phyloP scores from a whole-genome alignment of 306 rosid genomes.

The Trichosanthes cucumerina region DNA sequence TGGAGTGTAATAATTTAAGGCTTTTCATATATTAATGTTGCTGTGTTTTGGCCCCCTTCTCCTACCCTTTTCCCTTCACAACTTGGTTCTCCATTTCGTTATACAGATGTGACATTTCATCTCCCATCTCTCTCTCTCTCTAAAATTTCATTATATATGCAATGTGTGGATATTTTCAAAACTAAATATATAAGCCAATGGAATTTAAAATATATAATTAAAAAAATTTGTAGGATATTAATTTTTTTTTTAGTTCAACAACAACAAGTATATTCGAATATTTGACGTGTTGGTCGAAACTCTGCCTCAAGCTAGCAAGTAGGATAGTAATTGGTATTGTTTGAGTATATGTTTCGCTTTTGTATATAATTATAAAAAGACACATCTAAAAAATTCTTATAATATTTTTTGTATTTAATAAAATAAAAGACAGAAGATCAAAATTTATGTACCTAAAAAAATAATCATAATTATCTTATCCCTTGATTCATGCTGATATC shows the following conservation, averaged over 20 bases:
- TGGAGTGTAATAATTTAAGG: background rate
- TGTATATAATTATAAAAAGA: background rate
- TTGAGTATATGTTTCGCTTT: no score
- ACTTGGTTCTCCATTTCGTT: background rate
- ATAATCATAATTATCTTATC: background rate
- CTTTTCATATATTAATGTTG: background rate
- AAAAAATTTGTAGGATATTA: background rate
- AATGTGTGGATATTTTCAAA: background rate
- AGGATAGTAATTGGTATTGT: no score
- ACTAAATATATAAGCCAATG: background rate
- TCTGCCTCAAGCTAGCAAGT: no score
- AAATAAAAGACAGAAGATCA: no score
- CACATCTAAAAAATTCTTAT: background rate
- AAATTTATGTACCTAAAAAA: no score
- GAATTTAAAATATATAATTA: background rate
- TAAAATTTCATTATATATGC: background rate
- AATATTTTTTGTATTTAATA: no score
- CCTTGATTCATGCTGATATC: background rate
- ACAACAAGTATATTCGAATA: no score
- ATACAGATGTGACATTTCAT: slow-evolving; percentile 5
- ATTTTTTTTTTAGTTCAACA: no score
- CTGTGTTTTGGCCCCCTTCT: background rate
- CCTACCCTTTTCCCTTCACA: background rate
- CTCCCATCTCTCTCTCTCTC: background rate
- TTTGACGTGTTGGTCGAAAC: no score